Evolutionary conservation across 129 eudicot species (phyloP).

Genomic region (Solidago caesia): DNA sequence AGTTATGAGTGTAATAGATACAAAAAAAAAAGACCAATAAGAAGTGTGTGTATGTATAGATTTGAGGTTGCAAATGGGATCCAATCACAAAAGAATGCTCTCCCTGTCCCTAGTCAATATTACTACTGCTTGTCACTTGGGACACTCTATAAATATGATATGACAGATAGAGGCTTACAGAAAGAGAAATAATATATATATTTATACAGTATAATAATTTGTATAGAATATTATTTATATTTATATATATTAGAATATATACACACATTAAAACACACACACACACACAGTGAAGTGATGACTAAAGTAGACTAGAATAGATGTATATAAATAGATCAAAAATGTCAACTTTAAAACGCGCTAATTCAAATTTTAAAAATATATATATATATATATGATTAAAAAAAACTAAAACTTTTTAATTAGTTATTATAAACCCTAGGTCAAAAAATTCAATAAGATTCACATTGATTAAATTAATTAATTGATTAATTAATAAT

Average conservation of each 20-base stretch:
- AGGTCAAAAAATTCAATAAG: constrained; percentile 28
- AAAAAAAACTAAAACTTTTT: background rate
- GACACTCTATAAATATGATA: constrained; percentile 7
- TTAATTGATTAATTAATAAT: background rate
- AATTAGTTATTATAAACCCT: constrained; percentile 12
- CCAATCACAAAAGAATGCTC: constrained; percentile 13
- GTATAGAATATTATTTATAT: background rate
- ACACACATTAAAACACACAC: background rate
- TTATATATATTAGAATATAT: background rate
- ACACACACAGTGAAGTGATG: constrained; percentile 15
- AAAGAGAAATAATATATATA: background rate
- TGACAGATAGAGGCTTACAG: constrained; percentile 23
- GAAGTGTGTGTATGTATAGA: constrained; percentile 7
- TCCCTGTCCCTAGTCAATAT: background rate
- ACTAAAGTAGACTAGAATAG: constrained; percentile 25
- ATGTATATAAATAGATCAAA: constrained; percentile 20
- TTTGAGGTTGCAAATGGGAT: constrained; percentile 24
- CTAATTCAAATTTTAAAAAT: background rate
- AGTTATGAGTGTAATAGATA: background rate
- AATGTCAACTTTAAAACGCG: constrained; percentile 36
- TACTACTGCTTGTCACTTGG: constrained; percentile 21
- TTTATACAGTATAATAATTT: background rate
- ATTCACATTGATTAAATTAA: constrained; percentile 17
- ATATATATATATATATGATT: too few relatives aligned
- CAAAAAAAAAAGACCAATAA: background rate